Evolutionary conservation across 139 green algal species (phyloP).

Genomic region (Chlorella sp.): DNA sequence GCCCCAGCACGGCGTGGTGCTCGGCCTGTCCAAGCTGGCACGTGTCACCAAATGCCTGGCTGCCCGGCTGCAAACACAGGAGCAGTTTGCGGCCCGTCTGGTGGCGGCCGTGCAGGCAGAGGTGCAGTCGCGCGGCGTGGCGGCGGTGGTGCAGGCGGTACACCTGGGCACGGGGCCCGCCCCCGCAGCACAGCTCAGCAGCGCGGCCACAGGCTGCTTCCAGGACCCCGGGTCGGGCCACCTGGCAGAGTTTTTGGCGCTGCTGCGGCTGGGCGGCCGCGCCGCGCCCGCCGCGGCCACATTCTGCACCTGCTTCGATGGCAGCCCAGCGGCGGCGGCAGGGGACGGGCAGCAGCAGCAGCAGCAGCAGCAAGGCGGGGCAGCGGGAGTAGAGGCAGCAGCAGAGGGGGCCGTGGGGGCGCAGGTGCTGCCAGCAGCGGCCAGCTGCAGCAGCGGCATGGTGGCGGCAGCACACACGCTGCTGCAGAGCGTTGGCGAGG

Average conservation of each 20-base stretch:
- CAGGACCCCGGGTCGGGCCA: background rate
- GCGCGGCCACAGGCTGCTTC: slow-evolving; percentile 33
- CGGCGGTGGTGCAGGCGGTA: slow-evolving; percentile 72
- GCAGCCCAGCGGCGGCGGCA: background rate
- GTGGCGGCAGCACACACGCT: slow-evolving; percentile 45
- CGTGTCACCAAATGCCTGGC: slow-evolving; percentile 81
- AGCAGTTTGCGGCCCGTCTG: slow-evolving; percentile 62
- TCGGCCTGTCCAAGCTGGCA: slow-evolving; percentile 90
- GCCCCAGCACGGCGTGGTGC: slow-evolving; percentile 75
- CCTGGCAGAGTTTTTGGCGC: slow-evolving; percentile 60
- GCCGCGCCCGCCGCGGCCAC: slow-evolving; percentile 9
- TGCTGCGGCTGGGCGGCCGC: slow-evolving; percentile 59
- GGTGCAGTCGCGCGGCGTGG: slow-evolving; percentile 59
- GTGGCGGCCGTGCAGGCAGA: slow-evolving; percentile 57
- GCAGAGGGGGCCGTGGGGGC: background rate
- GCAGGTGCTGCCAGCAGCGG: no score
- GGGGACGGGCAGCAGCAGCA: background rate
- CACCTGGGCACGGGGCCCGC: slow-evolving; percentile 56
- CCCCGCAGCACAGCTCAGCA: slow-evolving; percentile 20
- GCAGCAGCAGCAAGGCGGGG: slow-evolving; percentile 12
- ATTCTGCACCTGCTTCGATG: background rate
- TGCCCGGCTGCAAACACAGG: slow-evolving; percentile 78
- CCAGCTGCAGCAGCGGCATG: slow-evolving; percentile 31
- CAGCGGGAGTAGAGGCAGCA: slow-evolving; percentile 8
- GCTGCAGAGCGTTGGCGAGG: slow-evolving; percentile 52